Evolutionary conservation across 2,329 filamentous ascomycete species (phyloP), one percentile per base, ranked within the genome.

Genomic region (Penicillium sp.): DNA sequence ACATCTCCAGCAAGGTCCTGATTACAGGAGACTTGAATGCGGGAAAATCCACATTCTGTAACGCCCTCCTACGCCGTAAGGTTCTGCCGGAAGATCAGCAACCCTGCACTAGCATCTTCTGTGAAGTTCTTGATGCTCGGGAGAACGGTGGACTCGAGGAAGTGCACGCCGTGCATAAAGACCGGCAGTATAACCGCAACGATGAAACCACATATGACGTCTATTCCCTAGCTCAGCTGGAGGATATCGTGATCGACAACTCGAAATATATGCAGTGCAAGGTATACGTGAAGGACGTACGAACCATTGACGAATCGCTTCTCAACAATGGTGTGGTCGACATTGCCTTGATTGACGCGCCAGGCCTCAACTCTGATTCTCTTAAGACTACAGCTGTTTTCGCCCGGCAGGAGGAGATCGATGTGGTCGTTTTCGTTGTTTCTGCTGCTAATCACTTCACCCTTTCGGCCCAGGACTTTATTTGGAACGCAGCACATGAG

Each of bases 391-490:
- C 95, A 1, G 95, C 95, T 21, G 91, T 99, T 7, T 99, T 99
- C 76, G 95, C 95, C 26, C 86, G 95, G 61, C 95, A 99, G 74
- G 95, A 99, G 76, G 95, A 99, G 78, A 99, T 99, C 66, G 95
- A 99, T 70, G 95, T 99, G 0, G 95, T 99, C 1, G 93, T 99
- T 0, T 99, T 99, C 71, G 95, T 99, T 38, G 95, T 99, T 5
- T 97, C 93, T 11, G 95, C 95, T 2, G 93, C 94, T 29, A 99
- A 99, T 68, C 95, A 99, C 78, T 98, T 99, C 74, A 99, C 95
- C 0, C 88, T 96, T 58, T 97, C 95, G 0, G 93, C 95, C n/a
- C 96, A 91, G 78, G 95, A 99, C 71, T 99, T 99, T 73, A 97
- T 99, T 65, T 91, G 91, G 83, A 94, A 94, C 55, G 95, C 95